phyloP scores from a whole-genome alignment of 345 rosid species.

The Hibiscus trionum region DNA sequence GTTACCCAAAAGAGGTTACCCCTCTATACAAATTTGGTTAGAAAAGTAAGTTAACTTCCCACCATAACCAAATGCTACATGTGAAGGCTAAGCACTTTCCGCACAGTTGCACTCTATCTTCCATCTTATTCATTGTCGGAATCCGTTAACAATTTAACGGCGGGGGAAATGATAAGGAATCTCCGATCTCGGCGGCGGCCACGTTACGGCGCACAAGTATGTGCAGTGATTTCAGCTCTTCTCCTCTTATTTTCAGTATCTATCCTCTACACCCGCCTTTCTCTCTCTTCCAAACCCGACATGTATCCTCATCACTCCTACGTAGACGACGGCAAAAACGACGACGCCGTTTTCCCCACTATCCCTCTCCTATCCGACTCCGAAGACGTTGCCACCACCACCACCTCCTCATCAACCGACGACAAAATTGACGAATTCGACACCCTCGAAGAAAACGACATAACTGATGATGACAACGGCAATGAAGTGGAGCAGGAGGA shows the following conservation, averaged over 20 bases:
- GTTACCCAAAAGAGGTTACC: background rate
- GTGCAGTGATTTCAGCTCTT: conserved; percentile 65
- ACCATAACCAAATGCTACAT: background rate
- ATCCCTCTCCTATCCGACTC: conserved; percentile 48
- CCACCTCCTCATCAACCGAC: conserved; percentile 18
- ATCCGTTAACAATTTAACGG: background rate
- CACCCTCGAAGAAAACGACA: conserved; percentile 39
- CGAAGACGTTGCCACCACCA: conserved; percentile 21
- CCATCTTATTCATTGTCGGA: background rate
- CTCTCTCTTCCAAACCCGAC: conserved; percentile 36
- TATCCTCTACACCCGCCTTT: conserved; percentile 79
- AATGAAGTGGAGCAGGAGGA: conserved; percentile 32
- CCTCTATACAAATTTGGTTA: background rate
- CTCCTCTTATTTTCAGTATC: conserved; percentile 82
- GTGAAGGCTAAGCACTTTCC: background rate
- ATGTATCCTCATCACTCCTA: conserved; percentile 14
- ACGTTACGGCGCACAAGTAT: conserved; percentile 60
- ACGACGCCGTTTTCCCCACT: conserved; percentile 23
- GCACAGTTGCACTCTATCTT: background rate
- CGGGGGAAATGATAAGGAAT: conserved; percentile 28
- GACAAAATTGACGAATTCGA: conserved; percentile 85
- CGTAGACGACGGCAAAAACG: background rate
- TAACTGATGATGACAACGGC: conserved; percentile 14
- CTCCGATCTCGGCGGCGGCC: conserved; percentile 75
- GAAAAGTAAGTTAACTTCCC: background rate